Evolutionary conservation across 2,329 filamentous ascomycete genomes (phyloP).

Genomic region (Blumeria graminis): DNA sequence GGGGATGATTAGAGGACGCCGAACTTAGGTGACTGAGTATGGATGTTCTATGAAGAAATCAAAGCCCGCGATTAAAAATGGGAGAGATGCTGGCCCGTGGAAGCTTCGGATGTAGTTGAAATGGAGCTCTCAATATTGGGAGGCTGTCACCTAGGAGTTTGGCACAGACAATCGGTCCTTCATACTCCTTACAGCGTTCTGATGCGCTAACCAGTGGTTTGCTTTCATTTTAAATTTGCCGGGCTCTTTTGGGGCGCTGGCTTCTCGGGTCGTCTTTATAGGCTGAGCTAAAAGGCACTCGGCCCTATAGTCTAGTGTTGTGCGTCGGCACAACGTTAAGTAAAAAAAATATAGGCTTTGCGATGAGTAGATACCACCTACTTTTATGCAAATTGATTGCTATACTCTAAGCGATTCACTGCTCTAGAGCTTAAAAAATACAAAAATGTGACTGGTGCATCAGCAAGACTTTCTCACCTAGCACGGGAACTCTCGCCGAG

Average conservation of each 20-base stretch:
- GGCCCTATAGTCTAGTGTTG: not conserved
- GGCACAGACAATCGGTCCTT: not conserved
- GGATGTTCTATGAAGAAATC: not conserved
- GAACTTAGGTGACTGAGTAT: not conserved
- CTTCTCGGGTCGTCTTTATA: not conserved
- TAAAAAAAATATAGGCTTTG: not conserved
- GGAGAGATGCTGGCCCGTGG: not conserved
- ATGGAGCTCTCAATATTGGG: not conserved
- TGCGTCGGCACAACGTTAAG: not conserved
- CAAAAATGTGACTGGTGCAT: too few species aligned
- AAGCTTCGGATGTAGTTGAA: not conserved
- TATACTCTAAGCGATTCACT: too few species aligned
- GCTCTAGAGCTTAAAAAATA: too few species aligned
- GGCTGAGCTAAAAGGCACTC: not conserved
- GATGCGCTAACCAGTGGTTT: too few species aligned
- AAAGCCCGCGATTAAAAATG: not conserved
- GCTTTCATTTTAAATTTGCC: too few species aligned
- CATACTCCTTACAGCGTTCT: not conserved
- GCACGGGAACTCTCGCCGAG: too few species aligned
- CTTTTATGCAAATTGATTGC: too few species aligned
- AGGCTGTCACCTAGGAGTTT: not conserved
- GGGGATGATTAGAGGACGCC: not conserved
- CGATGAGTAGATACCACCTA: too few species aligned
- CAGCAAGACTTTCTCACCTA: too few species aligned
- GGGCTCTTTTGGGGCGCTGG: too few species aligned